Conservation (phyloP, 2,329 filamentous ascomycete species). For the Lasiodiplodia sp. region DNA sequence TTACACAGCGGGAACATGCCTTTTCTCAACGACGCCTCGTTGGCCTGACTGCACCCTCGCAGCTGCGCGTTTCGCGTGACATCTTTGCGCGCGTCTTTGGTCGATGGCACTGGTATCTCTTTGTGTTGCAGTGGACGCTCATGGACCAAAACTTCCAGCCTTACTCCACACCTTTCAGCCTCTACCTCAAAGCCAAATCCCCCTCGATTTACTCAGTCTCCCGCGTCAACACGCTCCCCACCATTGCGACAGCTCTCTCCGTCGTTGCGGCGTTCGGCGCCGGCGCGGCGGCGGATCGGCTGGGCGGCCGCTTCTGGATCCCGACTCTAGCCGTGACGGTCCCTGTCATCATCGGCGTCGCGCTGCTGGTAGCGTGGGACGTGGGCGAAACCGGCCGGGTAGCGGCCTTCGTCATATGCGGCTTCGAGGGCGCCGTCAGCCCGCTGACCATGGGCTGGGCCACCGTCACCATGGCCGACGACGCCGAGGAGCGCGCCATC, state of each 20-base stretch:
- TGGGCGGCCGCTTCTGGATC: conserved; percentile 47
- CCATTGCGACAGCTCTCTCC: conserved; percentile 49
- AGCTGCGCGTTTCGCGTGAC: conserved; percentile 42
- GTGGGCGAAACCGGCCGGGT: conserved; percentile 49
- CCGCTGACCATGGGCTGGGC: conserved; percentile 53
- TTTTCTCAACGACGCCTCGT: conserved; percentile 35
- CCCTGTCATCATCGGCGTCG: conserved; percentile 45
- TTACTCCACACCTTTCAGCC: conserved; percentile 47
- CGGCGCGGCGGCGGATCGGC: conserved; percentile 44
- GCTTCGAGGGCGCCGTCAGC: conserved; percentile 45
- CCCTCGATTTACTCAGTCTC: conserved; percentile 41
- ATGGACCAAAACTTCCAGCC: conserved; percentile 50
- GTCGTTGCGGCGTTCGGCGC: conserved; percentile 47
- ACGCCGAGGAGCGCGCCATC: conserved; percentile 50
- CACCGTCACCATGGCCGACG: conserved; percentile 22
- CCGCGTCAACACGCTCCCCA: conserved; percentile 53
- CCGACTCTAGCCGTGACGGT: conserved; percentile 43
- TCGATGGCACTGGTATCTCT: conserved; percentile 50
- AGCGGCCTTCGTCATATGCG: conserved; percentile 49
- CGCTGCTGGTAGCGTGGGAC: conserved; percentile 47
- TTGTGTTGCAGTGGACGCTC: conserved; percentile 45
- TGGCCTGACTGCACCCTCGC: conserved; percentile 40
- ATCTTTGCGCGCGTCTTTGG: conserved; percentile 50
- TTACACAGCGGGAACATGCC: conserved; percentile 36
- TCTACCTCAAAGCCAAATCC: conserved; percentile 50